Evolutionary conservation across 2,329 filamentous ascomycete species (phyloP).

Genomic region (Sarocladiaceae sp.): DNA sequence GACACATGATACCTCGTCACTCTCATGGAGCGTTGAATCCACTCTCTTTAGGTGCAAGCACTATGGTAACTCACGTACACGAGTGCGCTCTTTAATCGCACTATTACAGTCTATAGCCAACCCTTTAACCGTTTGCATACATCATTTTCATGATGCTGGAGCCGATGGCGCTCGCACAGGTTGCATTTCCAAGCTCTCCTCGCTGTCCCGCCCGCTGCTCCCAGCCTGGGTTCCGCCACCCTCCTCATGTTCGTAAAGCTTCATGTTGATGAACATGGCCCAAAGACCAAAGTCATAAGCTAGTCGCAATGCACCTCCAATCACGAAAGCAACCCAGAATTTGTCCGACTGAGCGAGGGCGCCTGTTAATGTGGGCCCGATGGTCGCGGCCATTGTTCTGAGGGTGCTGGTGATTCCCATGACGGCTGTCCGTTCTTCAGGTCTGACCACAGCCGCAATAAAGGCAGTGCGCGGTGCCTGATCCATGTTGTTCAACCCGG

Average conservation of each 20-base stretch:
- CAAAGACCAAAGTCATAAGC: constrained; percentile 54
- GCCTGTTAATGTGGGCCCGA: constrained; percentile 49
- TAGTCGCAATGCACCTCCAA: constrained; percentile 45
- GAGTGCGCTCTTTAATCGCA: no score
- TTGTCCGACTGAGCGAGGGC: constrained; percentile 42
- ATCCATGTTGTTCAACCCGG: constrained; percentile 62
- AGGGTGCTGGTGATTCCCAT: constrained; percentile 61
- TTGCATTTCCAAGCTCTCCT: constrained; percentile 1
- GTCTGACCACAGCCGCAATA: constrained; percentile 59
- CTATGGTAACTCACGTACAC: no score
- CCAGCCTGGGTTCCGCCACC: background rate
- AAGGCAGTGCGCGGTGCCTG: constrained; percentile 61
- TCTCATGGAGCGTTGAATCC: no score
- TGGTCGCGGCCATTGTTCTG: constrained; percentile 51
- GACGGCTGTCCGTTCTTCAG: constrained; percentile 61
- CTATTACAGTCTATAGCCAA: no score
- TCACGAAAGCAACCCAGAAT: constrained; percentile 59
- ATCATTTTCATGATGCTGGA: no score
- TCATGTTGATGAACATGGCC: constrained; percentile 53
- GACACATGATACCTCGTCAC: no score
- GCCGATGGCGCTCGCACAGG: background rate
- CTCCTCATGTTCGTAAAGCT: constrained; percentile 38
- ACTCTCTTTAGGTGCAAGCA: no score
- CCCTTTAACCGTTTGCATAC: no score
- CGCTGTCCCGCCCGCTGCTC: background rate